phyloP scores from a whole-genome alignment of 768 basidiomycete genomes.

The Mycena rosella region DNA sequence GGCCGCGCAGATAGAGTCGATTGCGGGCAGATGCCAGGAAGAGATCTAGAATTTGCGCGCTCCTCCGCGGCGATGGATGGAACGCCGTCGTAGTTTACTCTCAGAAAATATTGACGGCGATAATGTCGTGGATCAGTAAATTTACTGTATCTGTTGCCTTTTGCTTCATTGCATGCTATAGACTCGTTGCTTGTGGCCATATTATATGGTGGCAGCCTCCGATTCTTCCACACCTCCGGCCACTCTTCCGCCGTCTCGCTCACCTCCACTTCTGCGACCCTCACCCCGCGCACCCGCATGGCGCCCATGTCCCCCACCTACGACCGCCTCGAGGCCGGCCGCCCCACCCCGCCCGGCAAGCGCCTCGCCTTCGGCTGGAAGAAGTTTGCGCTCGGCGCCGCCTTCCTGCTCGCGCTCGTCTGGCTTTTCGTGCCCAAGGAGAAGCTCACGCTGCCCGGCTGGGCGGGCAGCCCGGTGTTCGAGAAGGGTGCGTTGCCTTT shows the following conservation, averaged over 20 bases:
- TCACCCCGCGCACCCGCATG: slow-evolving; percentile 20
- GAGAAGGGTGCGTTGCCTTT: slow-evolving; percentile 32
- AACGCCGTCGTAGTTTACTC: no score
- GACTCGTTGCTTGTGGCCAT: no score
- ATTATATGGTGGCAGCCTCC: no score
- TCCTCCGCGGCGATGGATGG: no score
- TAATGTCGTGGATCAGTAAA: no score
- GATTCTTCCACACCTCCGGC: not conserved
- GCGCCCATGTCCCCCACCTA: slow-evolving; percentile 58
- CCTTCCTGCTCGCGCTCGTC: slow-evolving; percentile 67
- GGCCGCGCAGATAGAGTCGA: no score
- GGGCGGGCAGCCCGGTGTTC: slow-evolving; percentile 40
- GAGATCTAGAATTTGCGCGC: no score
- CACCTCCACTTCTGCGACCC: slow-evolving; percentile 2
- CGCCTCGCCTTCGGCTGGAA: slow-evolving; percentile 76
- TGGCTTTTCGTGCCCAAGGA: slow-evolving; percentile 75
- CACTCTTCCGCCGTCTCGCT: slow-evolving; percentile 23
- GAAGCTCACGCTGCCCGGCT: slow-evolving; percentile 24
- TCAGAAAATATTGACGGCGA: no score
- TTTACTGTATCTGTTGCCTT: no score
- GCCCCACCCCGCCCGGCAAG: slow-evolving; percentile 56
- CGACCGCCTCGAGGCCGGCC: slow-evolving; percentile 72
- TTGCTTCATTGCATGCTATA: no score
- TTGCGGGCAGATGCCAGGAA: no score
- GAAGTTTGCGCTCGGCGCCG: slow-evolving; percentile 73